These are phyloP conservation scores for Xylaria scruposa DNA, from an alignment of 495 filamentous ascomycete species.

Conservation along the genomic window DNA sequence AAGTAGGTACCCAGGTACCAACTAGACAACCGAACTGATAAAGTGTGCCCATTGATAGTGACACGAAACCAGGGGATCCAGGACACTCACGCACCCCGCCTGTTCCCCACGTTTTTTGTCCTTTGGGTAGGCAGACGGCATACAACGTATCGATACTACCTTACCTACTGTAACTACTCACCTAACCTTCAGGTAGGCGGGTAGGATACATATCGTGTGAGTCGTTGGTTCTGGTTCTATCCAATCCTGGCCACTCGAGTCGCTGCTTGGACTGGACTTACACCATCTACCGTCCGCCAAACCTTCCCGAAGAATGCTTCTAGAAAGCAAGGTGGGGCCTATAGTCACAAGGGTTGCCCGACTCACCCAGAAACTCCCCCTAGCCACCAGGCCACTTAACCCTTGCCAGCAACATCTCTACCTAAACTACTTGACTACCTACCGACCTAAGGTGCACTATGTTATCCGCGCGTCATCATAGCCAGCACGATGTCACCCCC, in stretches of 20 bases:
- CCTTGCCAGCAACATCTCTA: not conserved
- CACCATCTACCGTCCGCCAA: too few relatives aligned
- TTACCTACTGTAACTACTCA: not conserved
- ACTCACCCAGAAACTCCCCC: not conserved
- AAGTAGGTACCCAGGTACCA: too few relatives aligned
- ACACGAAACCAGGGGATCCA: not conserved
- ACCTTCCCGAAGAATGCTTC: not conserved
- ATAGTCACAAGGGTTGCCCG: not conserved
- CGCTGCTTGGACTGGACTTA: not conserved
- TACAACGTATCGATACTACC: not conserved
- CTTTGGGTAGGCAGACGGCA: not conserved
- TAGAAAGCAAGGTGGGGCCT: constrained; percentile 1
- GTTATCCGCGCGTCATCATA: constrained; percentile 1
- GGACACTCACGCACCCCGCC: not conserved
- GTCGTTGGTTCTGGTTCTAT: not conserved
- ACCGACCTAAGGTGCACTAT: not conserved
- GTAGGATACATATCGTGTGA: not conserved
- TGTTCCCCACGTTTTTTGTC: constrained; percentile 12
- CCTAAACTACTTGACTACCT: not conserved
- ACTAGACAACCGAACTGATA: too few relatives aligned
- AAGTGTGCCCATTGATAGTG: not conserved
- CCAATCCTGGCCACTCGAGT: not conserved
- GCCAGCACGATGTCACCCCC: constrained; percentile 15
- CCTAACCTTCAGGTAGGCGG: not conserved
- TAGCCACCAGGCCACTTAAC: too few relatives aligned